Conservation (phyloP, 169 alveolate species). For the Plasmodium adleri region DNA sequence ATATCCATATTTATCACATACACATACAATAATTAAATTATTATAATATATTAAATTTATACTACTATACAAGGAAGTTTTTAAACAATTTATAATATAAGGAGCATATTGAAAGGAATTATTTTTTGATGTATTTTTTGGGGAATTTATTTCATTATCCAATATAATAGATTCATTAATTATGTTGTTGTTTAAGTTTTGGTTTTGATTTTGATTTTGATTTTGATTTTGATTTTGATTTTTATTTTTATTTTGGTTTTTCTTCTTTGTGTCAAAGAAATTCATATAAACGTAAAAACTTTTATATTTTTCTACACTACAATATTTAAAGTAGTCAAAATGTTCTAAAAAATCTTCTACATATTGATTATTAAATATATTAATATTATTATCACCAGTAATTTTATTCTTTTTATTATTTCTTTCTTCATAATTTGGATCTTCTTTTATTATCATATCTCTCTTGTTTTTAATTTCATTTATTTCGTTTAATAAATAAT, state of each 20-base stretch:
- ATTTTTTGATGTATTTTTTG: too few species aligned
- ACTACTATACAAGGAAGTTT: conserved; percentile 12
- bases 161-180: too few species aligned
- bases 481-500: conserved; percentile 27
- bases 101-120: conserved; percentile 10
- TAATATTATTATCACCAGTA: too few species aligned
- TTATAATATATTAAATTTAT: conserved; percentile 29
- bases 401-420: too few species aligned
- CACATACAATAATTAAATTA: conserved; percentile 18
- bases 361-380: conserved; percentile 10
- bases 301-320: conserved; percentile 23
- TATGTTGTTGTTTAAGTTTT: too few species aligned
- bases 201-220: too few species aligned
- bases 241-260: background rate
- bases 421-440: too few species aligned
- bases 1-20: conserved; percentile 47
- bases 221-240: too few species aligned
- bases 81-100: conserved; percentile 42
- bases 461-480: conserved; percentile 11
- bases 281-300: conserved; percentile 12
- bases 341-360: conserved; percentile 32
- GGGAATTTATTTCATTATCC: too few species aligned
- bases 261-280: background rate
- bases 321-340: conserved; percentile 29
- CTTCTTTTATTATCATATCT: background rate